phyloP scores from a whole-genome alignment of 2,329 filamentous ascomycete genomes.

The Zasmidium angulare region DNA sequence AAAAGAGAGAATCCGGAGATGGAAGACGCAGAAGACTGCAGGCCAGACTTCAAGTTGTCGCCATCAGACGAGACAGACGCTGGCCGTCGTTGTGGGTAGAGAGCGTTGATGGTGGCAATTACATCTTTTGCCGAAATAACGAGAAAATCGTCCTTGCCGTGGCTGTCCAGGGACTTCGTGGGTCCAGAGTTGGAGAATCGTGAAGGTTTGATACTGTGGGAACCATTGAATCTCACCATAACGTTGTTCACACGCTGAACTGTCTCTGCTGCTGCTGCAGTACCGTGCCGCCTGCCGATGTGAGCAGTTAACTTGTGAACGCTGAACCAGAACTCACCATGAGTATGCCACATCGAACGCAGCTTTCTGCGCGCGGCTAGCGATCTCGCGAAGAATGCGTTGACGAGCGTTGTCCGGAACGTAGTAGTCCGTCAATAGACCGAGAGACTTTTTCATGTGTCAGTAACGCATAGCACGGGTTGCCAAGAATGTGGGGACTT shows the following conservation, averaged over 20 bases:
- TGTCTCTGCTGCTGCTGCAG: conserved; percentile 62
- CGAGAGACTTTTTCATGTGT: conserved; percentile 50
- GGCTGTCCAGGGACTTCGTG: neutral
- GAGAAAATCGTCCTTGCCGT: conserved; percentile 12
- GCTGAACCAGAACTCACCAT: conserved; percentile 54
- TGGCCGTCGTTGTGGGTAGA: conserved; percentile 75
- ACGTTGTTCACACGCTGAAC: conserved; percentile 71
- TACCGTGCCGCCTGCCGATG: conserved; percentile 54
- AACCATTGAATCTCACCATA: conserved; percentile 57
- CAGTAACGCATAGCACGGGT: conserved; percentile 25
- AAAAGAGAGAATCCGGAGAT: conserved; percentile 53
- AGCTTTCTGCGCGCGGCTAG: conserved; percentile 73
- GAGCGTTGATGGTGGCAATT: conserved; percentile 74
- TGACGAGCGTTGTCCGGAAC: conserved; percentile 88
- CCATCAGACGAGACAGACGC: conserved; percentile 53
- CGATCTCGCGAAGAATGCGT: conserved; percentile 70
- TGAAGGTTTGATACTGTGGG: neutral
- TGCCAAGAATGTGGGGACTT: conserved; percentile 24
- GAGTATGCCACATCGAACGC: conserved; percentile 72
- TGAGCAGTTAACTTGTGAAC: conserved; percentile 24
- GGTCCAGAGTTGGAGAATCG: neutral
- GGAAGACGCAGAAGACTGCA: conserved; percentile 50
- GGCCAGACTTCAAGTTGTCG: conserved; percentile 49
- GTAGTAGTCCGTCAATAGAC: conserved; percentile 80
- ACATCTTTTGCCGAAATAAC: conserved; percentile 71